A percentile compares a stretch with the other conserved stretches of the same genome.
Conservation (phyloP, 768 basidiomycete species). For the Trametes coccinea region DNA sequence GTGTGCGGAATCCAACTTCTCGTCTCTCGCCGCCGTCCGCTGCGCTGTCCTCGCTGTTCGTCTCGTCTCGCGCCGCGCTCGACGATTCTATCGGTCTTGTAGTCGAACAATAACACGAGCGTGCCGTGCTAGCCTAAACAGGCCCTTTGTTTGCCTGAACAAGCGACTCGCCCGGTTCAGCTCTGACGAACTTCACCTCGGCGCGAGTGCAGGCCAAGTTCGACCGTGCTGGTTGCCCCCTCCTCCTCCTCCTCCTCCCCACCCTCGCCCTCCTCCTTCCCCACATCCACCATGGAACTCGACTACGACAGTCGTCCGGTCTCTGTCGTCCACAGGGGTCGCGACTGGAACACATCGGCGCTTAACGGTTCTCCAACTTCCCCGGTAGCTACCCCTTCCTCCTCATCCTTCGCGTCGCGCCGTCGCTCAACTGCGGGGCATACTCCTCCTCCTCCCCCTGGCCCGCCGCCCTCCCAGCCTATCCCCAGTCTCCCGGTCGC, state of each 20-base stretch:
- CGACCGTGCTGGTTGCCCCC: constrained; percentile 4
- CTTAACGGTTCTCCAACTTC: constrained; percentile 19
- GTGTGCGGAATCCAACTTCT: constrained; percentile 7
- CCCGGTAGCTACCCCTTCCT: constrained; percentile 19
- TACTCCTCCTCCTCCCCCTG: constrained; percentile 53
- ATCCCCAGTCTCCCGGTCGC: constrained; percentile 65
- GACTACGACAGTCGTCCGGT: constrained; percentile 29
- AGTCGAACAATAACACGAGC: constrained; percentile 6
- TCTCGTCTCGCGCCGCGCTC: neutral
- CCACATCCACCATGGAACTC: constrained; percentile 27
- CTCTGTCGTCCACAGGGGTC: constrained; percentile 27
- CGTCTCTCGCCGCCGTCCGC: neutral
- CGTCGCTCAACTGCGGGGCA: constrained; percentile 71
- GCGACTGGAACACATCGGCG: constrained; percentile 25
- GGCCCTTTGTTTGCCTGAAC: constrained; percentile 24
- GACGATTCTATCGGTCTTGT: neutral
- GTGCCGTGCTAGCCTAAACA: constrained; percentile 22
- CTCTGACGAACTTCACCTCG: constrained; percentile 13
- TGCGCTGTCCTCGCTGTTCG: neutral
- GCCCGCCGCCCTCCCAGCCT: constrained; percentile 71
- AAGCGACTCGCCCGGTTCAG: constrained; percentile 23
- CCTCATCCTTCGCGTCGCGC: constrained; percentile 43
- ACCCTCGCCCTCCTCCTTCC: neutral
- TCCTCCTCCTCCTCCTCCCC: neutral
- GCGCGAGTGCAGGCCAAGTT: neutral